These are phyloP conservation scores for Cucumis melo DNA, from an alignment of 306 rosid genomes.

Conservation along the genomic window DNA sequence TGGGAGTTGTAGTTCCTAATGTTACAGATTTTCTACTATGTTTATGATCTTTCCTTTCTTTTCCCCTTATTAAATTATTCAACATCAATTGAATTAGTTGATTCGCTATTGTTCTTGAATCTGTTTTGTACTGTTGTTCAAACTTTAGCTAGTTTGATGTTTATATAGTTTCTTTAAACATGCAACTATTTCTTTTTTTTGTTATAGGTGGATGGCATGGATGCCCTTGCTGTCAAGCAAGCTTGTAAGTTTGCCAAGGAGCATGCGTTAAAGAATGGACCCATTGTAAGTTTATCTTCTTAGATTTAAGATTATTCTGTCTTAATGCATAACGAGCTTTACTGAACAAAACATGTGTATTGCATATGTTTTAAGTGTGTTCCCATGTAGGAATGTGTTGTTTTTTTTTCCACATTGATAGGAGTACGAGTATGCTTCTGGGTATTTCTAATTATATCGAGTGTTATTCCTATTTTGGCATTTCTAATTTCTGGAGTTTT, in stretches of 20 bases:
- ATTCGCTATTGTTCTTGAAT: neutral
- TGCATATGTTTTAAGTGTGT: neutral
- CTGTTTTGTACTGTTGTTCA: neutral
- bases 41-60: neutral
- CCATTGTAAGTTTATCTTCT: constrained; percentile 58
- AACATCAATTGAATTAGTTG: neutral
- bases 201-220: constrained; percentile 93
- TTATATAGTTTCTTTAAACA: neutral
- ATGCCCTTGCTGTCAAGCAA: constrained; percentile 88
- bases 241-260: constrained; percentile 92
- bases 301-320: neutral
- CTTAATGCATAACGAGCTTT: neutral
- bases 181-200: constrained; percentile 4
- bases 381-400: neutral
- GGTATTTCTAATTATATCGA: too few species aligned
- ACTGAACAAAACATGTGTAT: neutral
- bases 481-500: too few species aligned
- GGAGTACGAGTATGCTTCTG: too few species aligned
- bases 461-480: too few species aligned
- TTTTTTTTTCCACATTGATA: neutral
- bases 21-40: neutral
- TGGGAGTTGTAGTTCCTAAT: neutral
- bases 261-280: constrained; percentile 87
- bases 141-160: neutral
- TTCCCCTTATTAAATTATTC: neutral